Percentiles rank a stretch among this genome's conserved stretches.
phyloP scores from a whole-genome alignment of 371 early-diverging fungal genomes.

The Conidiobolus incongruus region DNA sequence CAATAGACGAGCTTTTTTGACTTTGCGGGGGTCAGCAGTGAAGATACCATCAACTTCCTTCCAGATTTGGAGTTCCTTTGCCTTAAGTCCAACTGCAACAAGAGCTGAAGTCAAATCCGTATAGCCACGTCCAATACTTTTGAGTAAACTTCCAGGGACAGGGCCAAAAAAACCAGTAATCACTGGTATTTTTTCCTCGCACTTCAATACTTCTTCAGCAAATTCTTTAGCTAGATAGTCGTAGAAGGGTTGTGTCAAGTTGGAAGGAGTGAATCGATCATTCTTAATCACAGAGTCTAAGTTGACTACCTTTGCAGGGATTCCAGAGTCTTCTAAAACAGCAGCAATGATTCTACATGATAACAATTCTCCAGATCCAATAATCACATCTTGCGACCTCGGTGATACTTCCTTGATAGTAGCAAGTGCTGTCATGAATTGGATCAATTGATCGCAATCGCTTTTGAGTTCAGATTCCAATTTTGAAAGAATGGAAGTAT shows the following conservation, averaged over 20 bases:
- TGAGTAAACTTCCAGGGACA: slow-evolving; percentile 79
- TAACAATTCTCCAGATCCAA: slow-evolving; percentile 84
- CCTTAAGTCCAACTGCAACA: slow-evolving; percentile 68
- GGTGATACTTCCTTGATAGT: slow-evolving; percentile 93
- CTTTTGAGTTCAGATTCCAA: slow-evolving; percentile 30
- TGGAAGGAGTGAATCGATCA: slow-evolving; percentile 40
- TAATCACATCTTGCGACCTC: slow-evolving; percentile 80
- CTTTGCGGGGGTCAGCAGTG: slow-evolving; percentile 96
- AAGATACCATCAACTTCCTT: slow-evolving; percentile 98
- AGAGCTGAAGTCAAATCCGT: slow-evolving; percentile 93
- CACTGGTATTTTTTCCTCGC: slow-evolving; percentile 52
- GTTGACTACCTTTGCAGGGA: slow-evolving; percentile 64
- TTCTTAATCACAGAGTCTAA: slow-evolving; percentile 57
- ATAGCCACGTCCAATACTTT: slow-evolving; percentile 91
- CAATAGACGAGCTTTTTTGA: slow-evolving; percentile 68
- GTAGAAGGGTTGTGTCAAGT: slow-evolving; percentile 78
- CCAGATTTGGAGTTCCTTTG: slow-evolving; percentile 90
- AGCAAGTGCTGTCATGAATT: slow-evolving; percentile 84
- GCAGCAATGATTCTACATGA: slow-evolving; percentile 77
- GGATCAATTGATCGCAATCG: slow-evolving; percentile 51
- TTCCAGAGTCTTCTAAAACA: slow-evolving; percentile 46
- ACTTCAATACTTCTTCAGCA: slow-evolving; percentile 29
- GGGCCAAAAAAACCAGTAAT: slow-evolving; percentile 92
- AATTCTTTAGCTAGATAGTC: slow-evolving; percentile 57
- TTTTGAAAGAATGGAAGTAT: slow-evolving; percentile 20